Base-by-base conservation (phyloP, 1,139 yeast genomes). In the Sugiyamaella xylanicola region DNA sequence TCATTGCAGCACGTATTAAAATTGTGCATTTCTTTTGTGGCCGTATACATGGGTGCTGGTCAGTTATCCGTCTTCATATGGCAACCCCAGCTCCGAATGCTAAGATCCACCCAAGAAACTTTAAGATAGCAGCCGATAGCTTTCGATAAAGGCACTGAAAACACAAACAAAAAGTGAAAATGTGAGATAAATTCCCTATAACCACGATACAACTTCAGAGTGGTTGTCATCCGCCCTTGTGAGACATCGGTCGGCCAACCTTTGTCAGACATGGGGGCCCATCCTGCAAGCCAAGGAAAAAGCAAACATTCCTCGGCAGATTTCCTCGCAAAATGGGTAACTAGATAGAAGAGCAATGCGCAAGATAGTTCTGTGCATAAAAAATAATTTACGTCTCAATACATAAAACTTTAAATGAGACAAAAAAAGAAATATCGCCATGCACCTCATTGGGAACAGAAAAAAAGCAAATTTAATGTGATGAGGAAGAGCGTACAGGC, bases 341-440 rank as follows among this genome's bases (percentile, higher is more conserved):
- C 13, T 32, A 11, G 37, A 32, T 32, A 13, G 37, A 32, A 32
- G 37, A 32, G 37, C 37, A 32, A 32, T 32, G 37, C 37, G 37
- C 37, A 32, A 44, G 27, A 44, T 44, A 17, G 39, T 44, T 44
- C 48, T 21, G 48, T 44, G 48, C 48, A 44, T 44, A 44, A 32
- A 25, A 25, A 32, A 9, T 32, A 29, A 27, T 44, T 25, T 44
- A 44, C 48, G 48, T 27, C 37, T n/a, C 48, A 29, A 44, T 20
- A 44, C 48, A 44, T 44, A 19, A 32, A 44, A 44, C 48, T 29
- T 35, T 44, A 44, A 44, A 27, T 29, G 16, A 17, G 48, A 29
- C 11, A 36, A 4, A 29, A 44, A 22, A 44, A 32, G 39, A 27
- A 44, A 44, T 44, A 15, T 8, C 9, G 39, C 32, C 16, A 44